These are phyloP conservation scores for Biscutella laevigata DNA, from an alignment of 441 rosid genomes.

Conservation along the genomic window DNA sequence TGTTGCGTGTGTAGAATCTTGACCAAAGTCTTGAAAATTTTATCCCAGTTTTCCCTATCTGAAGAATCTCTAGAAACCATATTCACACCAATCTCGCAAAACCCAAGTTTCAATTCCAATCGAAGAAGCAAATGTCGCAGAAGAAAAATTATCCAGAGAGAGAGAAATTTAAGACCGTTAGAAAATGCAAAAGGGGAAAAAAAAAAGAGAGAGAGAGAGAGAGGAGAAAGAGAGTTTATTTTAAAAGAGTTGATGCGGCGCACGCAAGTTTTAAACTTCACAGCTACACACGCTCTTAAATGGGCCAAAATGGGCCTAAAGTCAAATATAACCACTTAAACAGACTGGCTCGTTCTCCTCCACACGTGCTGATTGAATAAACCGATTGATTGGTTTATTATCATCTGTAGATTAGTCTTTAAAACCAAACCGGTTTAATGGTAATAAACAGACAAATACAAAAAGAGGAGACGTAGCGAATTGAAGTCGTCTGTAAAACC, in stretches of 20 bases:
- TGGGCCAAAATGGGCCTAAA: not conserved
- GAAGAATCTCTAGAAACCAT: conserved; percentile 24
- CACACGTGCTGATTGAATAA: not conserved
- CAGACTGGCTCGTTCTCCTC: not conserved
- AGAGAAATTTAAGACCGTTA: conserved; percentile 31
- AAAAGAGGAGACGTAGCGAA: not conserved
- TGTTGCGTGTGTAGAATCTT: conserved; percentile 48
- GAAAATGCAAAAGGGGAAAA: not conserved
- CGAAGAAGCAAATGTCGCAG: conserved; percentile 12
- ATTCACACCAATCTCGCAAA: conserved; percentile 26
- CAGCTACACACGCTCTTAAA: not conserved
- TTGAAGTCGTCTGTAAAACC: not conserved
- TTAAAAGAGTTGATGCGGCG: not conserved
- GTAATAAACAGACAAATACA: not conserved
- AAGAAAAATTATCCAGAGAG: not conserved
- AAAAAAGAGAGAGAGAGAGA: not conserved
- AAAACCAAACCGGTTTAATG: conserved; percentile 17
- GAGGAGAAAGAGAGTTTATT: not conserved
- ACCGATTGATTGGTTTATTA: not conserved
- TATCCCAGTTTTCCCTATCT: conserved; percentile 53
- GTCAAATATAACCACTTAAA: not conserved
- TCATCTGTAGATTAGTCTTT: not conserved
- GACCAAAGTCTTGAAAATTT: conserved; percentile 42
- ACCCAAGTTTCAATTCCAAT: not conserved
- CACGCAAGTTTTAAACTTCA: not conserved